Base-by-base conservation (phyloP, 2,329 filamentous ascomycete genomes). In the Bipolaris cookei region DNA sequence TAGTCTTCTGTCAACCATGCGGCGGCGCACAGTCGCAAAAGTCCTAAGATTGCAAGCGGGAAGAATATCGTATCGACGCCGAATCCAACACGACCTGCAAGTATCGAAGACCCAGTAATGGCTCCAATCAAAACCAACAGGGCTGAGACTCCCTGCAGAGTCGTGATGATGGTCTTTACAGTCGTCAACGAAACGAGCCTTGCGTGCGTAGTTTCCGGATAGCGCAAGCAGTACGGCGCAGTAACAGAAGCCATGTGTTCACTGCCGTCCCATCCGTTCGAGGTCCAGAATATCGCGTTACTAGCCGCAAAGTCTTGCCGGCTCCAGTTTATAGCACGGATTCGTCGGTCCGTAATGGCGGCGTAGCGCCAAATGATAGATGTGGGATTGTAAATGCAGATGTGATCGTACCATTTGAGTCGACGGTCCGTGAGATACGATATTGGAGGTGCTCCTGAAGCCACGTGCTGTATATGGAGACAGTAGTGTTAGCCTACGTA, bases 291-390 rank as follows among this genome's bases (percentile, higher is more conserved):
- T 8, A 73, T 50, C 1, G 73, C 70, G 52, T 77, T 77, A 38
- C 49, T 70, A 4, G 74, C 70, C 3, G 72, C 72, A 46, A 76
- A 56, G 21, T 73, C 66, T 6, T 46, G 25, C 1, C 42, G 35
- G 32, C 49, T 66, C 76, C 75, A 78, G 0, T 41, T 21, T 1
- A 51, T 65, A 2, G 72, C 63, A 7, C 75, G 64, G 8, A 76
- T 58, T 10, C 75, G 70, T 3, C 76, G 65, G 51, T 77, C 75
- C 0, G 65, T 39, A 43, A 77, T 76, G 16, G 69, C 69, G 7
- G 69, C 69, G 53, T 79, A 77, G 0, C 74, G 70, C 71, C 75
- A 78, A 14, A 77, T 32, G 10, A 78, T 77, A 0, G 76, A 73
- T 3, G 72, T 77, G 0, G 76, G 75, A 52, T 77, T 78, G 43